Percentiles rank a stretch among this genome's conserved stretches.
phyloP scores from a whole-genome alignment of 345 rosid species.

The Salix purpurea region DNA sequence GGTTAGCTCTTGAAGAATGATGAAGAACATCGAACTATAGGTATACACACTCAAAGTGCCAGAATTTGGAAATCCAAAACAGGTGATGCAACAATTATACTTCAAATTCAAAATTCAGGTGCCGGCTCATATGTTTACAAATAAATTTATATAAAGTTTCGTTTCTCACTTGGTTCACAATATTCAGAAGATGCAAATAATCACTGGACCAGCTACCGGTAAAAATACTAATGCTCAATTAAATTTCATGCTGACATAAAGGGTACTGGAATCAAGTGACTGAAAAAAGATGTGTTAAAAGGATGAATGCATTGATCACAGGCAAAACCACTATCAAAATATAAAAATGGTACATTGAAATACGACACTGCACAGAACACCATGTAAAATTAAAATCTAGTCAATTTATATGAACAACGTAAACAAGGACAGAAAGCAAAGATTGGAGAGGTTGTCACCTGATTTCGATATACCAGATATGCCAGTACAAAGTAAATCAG shows the following conservation, averaged over 20 bases:
- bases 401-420: not conserved
- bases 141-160: not conserved
- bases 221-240: no score
- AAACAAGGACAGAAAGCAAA: conserved; percentile 6
- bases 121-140: not conserved
- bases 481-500: conserved; percentile 68
- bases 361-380: not conserved
- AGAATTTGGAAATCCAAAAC: not conserved
- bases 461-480: conserved; percentile 69
- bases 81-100: not conserved
- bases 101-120: no score
- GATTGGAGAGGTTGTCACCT: conserved; percentile 38
- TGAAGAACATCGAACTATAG: not conserved
- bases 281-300: no score
- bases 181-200: no score
- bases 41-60: not conserved
- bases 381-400: not conserved
- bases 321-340: not conserved
- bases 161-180: not conserved
- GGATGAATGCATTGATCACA: not conserved
- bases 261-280: no score
- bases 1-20: not conserved
- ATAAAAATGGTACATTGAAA: not conserved
- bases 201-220: no score
- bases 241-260: no score